Conservation (phyloP, 108 stramenopile genomes). For the Cyclotella cryptica region DNA sequence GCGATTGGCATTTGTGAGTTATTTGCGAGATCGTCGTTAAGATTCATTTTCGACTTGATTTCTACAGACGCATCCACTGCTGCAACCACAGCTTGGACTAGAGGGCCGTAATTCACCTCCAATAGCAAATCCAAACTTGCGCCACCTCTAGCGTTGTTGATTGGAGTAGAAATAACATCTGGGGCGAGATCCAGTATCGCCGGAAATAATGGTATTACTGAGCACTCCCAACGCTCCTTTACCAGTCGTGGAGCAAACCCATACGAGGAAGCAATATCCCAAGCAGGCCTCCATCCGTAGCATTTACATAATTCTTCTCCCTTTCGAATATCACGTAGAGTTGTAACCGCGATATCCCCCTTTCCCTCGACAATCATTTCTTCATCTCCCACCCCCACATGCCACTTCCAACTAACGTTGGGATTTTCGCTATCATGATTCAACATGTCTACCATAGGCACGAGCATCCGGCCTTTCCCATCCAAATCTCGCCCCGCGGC, state of each 20-base stretch:
- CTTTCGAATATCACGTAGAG: constrained; percentile 28
- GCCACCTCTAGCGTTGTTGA: constrained; percentile 9
- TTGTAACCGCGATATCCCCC: constrained; percentile 39
- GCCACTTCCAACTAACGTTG: constrained; percentile 45
- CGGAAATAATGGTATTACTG: constrained; percentile 44
- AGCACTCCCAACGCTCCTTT: constrained; percentile 36
- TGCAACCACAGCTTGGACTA: constrained; percentile 38
- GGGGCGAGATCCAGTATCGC: constrained; percentile 38
- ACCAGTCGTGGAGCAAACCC: constrained; percentile 35
- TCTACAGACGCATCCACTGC: constrained; percentile 25
- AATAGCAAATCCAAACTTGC: constrained; percentile 35
- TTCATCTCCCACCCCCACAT: constrained; percentile 30
- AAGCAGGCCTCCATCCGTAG: constrained; percentile 43
- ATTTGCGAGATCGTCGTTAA: neutral
- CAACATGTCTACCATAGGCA: constrained; percentile 48
- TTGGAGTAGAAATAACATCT: constrained; percentile 11
- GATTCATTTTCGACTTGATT: neutral
- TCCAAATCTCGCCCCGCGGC: constrained; percentile 27
- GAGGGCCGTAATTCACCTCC: constrained; percentile 29
- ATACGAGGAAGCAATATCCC: constrained; percentile 40
- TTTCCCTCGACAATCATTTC: constrained; percentile 18
- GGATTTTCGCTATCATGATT: constrained; percentile 48
- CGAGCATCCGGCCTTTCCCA: constrained; percentile 38
- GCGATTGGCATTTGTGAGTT: neutral
- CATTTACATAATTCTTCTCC: constrained; percentile 45